Conservation (phyloP, 2,329 filamentous ascomycete genomes). For the Orbilia blumenaviensis region DNA sequence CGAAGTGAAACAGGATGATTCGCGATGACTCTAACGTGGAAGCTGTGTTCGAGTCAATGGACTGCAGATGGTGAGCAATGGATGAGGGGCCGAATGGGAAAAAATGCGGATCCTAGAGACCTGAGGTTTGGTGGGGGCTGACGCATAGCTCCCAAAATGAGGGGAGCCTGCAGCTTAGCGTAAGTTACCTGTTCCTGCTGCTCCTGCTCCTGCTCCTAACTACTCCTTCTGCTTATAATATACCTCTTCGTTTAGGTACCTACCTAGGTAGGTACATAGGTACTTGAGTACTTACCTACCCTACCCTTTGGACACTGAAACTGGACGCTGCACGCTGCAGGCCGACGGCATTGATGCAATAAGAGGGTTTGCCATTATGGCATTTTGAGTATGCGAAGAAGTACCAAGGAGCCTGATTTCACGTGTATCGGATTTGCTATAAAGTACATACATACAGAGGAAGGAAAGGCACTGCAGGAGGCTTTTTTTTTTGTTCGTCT, state of each 20-base stretch:
- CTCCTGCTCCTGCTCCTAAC: too few species aligned
- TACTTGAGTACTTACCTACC: too few species aligned
- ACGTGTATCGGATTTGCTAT: constrained; percentile 8
- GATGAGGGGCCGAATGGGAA: not conserved
- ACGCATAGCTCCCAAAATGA: constrained; percentile 32
- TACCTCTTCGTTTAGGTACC: too few species aligned
- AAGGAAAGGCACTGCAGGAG: constrained; percentile 7
- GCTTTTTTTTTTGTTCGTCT: constrained; percentile 27
- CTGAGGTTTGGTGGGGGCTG: constrained; percentile 32
- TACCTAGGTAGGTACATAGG: too few species aligned
- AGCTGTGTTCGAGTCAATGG: constrained; percentile 11
- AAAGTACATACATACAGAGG: constrained; percentile 20
- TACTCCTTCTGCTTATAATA: too few species aligned
- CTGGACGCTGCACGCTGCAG: too few species aligned
- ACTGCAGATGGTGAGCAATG: constrained; percentile 22
- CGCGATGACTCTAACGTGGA: constrained; percentile 22
- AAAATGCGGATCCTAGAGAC: constrained; percentile 11
- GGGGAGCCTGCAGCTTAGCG: constrained; percentile 16
- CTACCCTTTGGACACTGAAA: too few species aligned
- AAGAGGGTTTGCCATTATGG: too few species aligned
- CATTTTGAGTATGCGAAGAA: too few species aligned
- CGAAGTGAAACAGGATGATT: constrained; percentile 10
- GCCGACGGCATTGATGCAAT: too few species aligned
- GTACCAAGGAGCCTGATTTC: too few species aligned
- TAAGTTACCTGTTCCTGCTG: too few species aligned